phyloP scores from a whole-genome alignment of 2,329 filamentous ascomycete genomes.

The Chalara sp. region DNA sequence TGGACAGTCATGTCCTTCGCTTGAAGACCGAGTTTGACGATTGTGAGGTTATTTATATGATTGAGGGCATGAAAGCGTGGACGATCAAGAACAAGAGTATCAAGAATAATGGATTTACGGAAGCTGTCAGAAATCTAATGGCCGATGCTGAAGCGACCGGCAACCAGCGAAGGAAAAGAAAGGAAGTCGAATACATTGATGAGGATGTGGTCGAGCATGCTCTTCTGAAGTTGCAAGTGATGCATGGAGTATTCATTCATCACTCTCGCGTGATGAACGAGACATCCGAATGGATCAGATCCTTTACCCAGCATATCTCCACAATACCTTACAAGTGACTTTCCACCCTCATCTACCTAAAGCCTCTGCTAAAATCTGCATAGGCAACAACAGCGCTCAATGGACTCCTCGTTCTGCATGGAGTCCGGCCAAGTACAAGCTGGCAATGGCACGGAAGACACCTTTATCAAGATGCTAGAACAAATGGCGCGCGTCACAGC shows the following conservation, averaged over 20 bases:
- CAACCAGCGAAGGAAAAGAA: conserved; percentile 31
- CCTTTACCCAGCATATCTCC: conserved; percentile 73
- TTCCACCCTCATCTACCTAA: neutral
- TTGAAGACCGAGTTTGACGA: conserved; percentile 47
- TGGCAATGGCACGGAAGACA: conserved; percentile 59
- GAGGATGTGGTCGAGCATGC: conserved; percentile 66
- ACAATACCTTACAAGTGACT: conserved; percentile 58
- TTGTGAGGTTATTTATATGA: conserved; percentile 58
- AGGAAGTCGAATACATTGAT: conserved; percentile 46
- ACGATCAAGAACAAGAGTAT: conserved; percentile 61
- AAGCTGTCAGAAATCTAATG: conserved; percentile 49
- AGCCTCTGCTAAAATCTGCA: neutral
- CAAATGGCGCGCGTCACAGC: conserved; percentile 67
- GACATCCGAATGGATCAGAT: conserved; percentile 65
- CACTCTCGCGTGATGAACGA: conserved; percentile 56
- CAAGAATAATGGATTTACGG: conserved; percentile 61
- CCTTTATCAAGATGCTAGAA: conserved; percentile 69
- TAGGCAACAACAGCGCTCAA: conserved; percentile 35
- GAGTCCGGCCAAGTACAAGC: conserved; percentile 68
- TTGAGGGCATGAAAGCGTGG: conserved; percentile 63
- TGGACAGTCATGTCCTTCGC: conserved; percentile 52
- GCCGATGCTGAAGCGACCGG: conserved; percentile 25
- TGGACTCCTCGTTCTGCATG: conserved; percentile 67
- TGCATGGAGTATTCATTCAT: conserved; percentile 61
- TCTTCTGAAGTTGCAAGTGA: conserved; percentile 61